phyloP scores from a whole-genome alignment of 2,329 filamentous ascomycete genomes.

The Colletotrichum chrysophilum region DNA sequence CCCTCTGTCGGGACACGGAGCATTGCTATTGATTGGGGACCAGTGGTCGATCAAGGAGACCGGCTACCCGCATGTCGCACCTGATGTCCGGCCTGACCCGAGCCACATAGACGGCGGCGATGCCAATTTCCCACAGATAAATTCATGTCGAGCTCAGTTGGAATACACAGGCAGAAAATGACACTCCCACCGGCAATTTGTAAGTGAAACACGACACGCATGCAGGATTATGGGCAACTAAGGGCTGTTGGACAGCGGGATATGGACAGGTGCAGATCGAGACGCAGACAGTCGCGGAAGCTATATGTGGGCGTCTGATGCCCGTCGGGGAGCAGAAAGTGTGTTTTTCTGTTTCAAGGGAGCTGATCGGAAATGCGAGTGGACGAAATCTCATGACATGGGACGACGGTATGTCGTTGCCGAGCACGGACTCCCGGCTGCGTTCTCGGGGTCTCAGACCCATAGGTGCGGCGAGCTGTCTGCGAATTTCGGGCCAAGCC shows the following conservation, averaged over 20 bases:
- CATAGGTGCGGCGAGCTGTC: not conserved
- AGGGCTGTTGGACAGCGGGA: not conserved
- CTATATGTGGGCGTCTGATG: not conserved
- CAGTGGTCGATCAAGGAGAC: not conserved
- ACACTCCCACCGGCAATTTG: not conserved
- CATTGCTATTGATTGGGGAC: not conserved
- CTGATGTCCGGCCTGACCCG: not conserved
- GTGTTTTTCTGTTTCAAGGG: slow-evolving; percentile 4
- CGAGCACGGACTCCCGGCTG: not conserved
- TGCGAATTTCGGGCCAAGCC: slow-evolving; percentile 1
- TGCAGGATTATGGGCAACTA: not conserved
- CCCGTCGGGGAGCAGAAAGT: not conserved
- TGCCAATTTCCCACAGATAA: not conserved
- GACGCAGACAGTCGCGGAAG: not conserved
- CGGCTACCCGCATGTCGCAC: not conserved
- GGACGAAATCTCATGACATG: not conserved
- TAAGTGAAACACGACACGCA: not conserved
- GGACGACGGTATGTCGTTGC: slow-evolving; percentile 7
- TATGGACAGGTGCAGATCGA: not conserved
- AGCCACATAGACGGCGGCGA: not conserved
- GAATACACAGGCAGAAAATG: not conserved
- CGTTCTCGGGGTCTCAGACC: not conserved
- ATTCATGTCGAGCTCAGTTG: not conserved
- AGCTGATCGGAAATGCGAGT: not conserved
- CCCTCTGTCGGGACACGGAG: not conserved